phyloP scores from a whole-genome alignment of 2,329 filamentous ascomycete species.

The Beauveria sp. region DNA sequence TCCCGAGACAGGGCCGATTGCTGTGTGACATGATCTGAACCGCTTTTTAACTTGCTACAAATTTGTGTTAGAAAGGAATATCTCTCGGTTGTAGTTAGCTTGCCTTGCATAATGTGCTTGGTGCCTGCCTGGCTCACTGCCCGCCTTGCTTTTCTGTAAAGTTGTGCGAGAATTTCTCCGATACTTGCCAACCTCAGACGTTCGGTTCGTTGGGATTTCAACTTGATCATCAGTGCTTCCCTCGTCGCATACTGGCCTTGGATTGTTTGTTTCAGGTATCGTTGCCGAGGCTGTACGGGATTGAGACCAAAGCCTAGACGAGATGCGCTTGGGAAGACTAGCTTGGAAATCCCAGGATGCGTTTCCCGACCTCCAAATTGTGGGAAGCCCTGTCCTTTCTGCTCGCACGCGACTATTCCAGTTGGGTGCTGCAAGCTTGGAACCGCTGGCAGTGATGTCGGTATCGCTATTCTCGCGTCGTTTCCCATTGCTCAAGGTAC shows the following conservation, averaged over 20 bases:
- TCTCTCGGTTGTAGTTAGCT: neutral
- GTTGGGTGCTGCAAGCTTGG: neutral
- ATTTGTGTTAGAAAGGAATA: neutral
- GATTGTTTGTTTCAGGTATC: neutral
- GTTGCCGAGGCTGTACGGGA: neutral
- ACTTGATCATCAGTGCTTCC: neutral
- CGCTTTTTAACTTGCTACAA: neutral
- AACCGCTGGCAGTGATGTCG: neutral
- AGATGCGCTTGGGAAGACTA: neutral
- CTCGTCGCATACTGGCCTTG: neutral
- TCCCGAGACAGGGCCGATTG: neutral
- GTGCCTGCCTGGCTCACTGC: neutral
- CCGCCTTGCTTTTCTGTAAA: neutral
- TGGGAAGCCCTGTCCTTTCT: neutral
- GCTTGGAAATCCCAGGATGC: neutral
- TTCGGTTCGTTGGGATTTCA: neutral
- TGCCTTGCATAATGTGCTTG: neutral
- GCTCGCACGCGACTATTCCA: neutral
- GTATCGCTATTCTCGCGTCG: neutral
- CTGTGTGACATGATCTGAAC: neutral
- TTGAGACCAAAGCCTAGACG: neutral
- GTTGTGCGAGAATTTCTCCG: neutral
- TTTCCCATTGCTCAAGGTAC: neutral
- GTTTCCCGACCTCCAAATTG: neutral
- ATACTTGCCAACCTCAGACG: too few species aligned